Conservation (phyloP, 2,329 filamentous ascomycete genomes). For the Ascochyta koolunga region DNA sequence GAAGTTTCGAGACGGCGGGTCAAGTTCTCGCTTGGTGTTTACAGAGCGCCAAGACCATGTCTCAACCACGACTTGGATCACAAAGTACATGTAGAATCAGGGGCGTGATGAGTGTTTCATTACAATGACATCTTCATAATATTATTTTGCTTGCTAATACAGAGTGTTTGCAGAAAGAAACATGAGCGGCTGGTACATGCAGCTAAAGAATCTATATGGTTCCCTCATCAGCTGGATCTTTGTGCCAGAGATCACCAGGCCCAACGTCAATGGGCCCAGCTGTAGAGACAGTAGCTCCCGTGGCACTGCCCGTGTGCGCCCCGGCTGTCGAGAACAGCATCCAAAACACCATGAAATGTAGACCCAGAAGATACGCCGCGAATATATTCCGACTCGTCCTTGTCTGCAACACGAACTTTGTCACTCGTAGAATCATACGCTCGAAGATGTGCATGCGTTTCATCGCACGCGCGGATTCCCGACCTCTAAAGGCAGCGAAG, state of each 20-base stretch:
- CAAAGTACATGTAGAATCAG: background rate
- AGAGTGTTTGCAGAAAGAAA: background rate
- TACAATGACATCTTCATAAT: background rate
- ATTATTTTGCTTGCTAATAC: background rate
- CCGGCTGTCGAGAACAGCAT: slow-evolving; percentile 83
- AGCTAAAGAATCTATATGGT: background rate
- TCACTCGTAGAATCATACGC: slow-evolving; percentile 86
- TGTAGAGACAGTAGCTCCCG: slow-evolving; percentile 34
- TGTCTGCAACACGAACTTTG: slow-evolving; percentile 87
- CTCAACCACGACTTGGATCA: background rate
- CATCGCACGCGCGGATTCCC: slow-evolving; percentile 88
- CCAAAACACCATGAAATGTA: slow-evolving; percentile 87
- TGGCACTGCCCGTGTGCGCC: slow-evolving; percentile 19
- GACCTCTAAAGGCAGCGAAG: slow-evolving; percentile 93
- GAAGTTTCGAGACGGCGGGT: slow-evolving; percentile 13
- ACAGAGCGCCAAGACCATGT: slow-evolving; percentile 5
- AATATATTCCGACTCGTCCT: slow-evolving; percentile 92
- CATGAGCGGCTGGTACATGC: background rate
- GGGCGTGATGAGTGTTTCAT: too few relatives aligned
- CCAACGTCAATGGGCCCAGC: slow-evolving; percentile 39
- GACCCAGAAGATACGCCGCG: slow-evolving; percentile 84
- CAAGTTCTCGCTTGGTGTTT: slow-evolving; percentile 10
- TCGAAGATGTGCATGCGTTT: slow-evolving; percentile 93
- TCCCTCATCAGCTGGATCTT: slow-evolving; percentile 1
- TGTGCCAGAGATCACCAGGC: slow-evolving; percentile 16